phyloP scores from a whole-genome alignment of 805 yeast species.

The Saturnispora saitoi region DNA sequence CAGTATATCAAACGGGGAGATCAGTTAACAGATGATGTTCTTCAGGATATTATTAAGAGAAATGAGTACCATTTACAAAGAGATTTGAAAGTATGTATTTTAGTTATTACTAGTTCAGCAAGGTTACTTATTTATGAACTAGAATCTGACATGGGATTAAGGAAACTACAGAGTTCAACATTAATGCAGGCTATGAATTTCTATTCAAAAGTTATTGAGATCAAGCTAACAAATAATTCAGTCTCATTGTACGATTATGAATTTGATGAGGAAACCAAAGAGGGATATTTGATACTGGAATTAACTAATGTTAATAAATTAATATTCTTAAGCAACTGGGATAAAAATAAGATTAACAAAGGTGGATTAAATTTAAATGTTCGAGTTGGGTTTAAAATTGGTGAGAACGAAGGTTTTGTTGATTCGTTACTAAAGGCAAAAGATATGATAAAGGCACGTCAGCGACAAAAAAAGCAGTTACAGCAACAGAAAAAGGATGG shows the following conservation, averaged over 20 bases:
- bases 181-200: constrained; percentile 36
- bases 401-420: constrained; percentile 53
- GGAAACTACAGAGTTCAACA: constrained; percentile 26
- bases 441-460: constrained; percentile 33
- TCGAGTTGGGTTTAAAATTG: constrained; percentile 34
- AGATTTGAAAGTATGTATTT: constrained; percentile 27
- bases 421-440: constrained; percentile 61
- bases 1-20: constrained; percentile 23
- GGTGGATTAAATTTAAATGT: constrained; percentile 29
- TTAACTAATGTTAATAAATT: constrained; percentile 47
- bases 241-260: constrained; percentile 78
- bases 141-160: constrained; percentile 24
- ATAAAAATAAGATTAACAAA: constrained; percentile 25
- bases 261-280: constrained; percentile 48
- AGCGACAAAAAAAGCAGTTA: constrained; percentile 3
- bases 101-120: constrained; percentile 30
- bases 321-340: constrained; percentile 44
- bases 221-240: constrained; percentile 39
- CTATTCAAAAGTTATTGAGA: constrained; percentile 29
- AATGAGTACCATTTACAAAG: constrained; percentile 24
- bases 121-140: constrained; percentile 29
- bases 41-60: constrained; percentile 25
- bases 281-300: constrained; percentile 60
- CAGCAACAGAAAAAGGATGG: constrained; percentile 2
- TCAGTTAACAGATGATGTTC: constrained; percentile 25